Evolutionary conservation across 78 protist species (phyloP).

Genomic region (Isochrysis galbana): DNA sequence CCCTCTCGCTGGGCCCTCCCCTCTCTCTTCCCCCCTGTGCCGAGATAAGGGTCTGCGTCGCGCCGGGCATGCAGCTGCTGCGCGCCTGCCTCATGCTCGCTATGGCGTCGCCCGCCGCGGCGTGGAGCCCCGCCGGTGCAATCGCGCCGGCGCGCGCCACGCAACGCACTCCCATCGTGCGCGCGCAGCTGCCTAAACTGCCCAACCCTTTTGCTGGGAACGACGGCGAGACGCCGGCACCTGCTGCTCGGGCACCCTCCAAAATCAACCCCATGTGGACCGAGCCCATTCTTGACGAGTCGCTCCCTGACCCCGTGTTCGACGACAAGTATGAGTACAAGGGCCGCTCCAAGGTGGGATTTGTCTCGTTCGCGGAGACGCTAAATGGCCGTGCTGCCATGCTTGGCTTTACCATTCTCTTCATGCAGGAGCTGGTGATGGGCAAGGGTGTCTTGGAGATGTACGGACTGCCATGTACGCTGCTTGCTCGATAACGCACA

Average conservation of each 20-base stretch:
- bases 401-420: not conserved
- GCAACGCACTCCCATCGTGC: no score
- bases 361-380: not conserved
- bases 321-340: not conserved
- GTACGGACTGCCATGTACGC: not conserved
- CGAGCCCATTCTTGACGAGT: not conserved
- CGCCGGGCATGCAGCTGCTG: no score
- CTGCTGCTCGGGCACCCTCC: not conserved
- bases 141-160: no score
- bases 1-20: no score
- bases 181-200: not conserved
- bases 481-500: no score
- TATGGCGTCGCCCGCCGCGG: no score
- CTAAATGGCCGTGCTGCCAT: not conserved
- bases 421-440: not conserved
- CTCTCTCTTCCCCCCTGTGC: no score
- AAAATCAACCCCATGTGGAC: not conserved
- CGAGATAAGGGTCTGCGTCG: no score
- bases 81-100: no score
- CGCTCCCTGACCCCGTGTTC: not conserved
- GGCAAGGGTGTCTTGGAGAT: slow-evolving; percentile 1
- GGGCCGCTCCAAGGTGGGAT: not conserved
- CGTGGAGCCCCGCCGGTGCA: no score
- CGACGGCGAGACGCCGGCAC: not conserved
- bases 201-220: not conserved